Evolutionary conservation across 352 stramenopile species (phyloP), one percentile per base, ranked within the genome.

Genomic region (Phytophthora cryptogea): DNA sequence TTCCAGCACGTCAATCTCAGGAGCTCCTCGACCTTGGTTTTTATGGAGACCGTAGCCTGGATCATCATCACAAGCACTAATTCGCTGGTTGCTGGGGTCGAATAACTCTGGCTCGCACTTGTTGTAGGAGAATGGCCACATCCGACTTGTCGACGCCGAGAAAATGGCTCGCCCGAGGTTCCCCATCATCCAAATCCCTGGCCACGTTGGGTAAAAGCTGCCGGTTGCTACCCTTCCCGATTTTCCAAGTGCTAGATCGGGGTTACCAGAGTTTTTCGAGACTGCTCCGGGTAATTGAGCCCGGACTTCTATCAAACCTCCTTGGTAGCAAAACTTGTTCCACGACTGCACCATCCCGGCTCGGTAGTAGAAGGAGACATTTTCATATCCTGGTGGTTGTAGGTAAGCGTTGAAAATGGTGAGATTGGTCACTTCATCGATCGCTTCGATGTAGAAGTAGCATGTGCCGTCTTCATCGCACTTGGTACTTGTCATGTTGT

Each of bases 321-420:
- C 94, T 39, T 96, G 95, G 59, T 97, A 97, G 65, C 94, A 98
- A 60, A 98, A 98, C 45, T 98, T 98, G 65, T 97, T 97, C 93
- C 92, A 98, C 0, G 68, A 82, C 68, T 98, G 90, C 2, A 98
- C 46, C 90, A 98, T 97, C 3, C 68, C 92, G 17, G 76, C 84
- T 31, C 68, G 57, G 41, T 89, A 88, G 51, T 47, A 65, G 58
- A 83, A 88, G 4, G 57, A 47, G 14, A 73, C 68, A 16, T 65
- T 69, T 49, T 83, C 46, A 48, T 74, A 86, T 13, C 17, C 45
- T n/a, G 79, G 74, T 9, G 74, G 70, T 20, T 72, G 63, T 7
- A 72, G 26, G 57, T 80, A 87, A 2, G 60, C 43, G 42, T 87
- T 89, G 58, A 70, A 89, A 7, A 83, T 66, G 26, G 43, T 49